Base-by-base conservation (phyloP, 2,329 filamentous ascomycete species). In the Sporothrix variecibatus region DNA sequence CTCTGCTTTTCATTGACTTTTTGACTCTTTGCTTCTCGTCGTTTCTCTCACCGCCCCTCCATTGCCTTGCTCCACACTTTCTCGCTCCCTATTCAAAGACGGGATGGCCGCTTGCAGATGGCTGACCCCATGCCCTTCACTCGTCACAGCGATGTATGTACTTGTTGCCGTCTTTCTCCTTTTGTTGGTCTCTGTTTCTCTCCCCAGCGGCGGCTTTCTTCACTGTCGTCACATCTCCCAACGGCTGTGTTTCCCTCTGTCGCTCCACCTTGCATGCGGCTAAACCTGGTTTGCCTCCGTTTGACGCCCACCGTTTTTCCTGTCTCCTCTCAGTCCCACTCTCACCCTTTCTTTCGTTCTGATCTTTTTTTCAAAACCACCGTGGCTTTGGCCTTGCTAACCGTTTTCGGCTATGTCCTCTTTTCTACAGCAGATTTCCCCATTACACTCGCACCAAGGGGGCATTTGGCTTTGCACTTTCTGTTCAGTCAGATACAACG, bases 81-180 rank as follows among this genome's bases (percentile, higher is more conserved):
- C 71, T 71, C 26, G 75, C 74, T 74, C 72, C 73, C 73, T 75
- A 73, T 76, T 73, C 75, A 75, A 64, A 65, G 71, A 67, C 71
- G 62, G 58, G 74, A 64, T 62, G 51, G 53, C 71, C 31, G 43
- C 69, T 69, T 74, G 69, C 71, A 73, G 68, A 26, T 62, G 68
- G 15, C 51, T 26, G 20, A 40, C 46, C 51, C 69, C 69, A 68
- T 40, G 2, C 31, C 28, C 60, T 40, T 65, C 56, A 4, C n/a
- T 38, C 60, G 23, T 65, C 56, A 15, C 43, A 26, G 64, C 71
- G 11, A 75, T 72, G 75, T 76, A 75, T 65, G 75, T 76, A 76
- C 75, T 67, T 72, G 68, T n/a, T 38, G 65, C 71, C 71, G 64
- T 56, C 71, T 60, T 20, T 53, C 17, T n/a, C 69, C 20, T 62